Conservation (phyloP, 257 asterid genomes). For the Anisodus acutangulus region DNA sequence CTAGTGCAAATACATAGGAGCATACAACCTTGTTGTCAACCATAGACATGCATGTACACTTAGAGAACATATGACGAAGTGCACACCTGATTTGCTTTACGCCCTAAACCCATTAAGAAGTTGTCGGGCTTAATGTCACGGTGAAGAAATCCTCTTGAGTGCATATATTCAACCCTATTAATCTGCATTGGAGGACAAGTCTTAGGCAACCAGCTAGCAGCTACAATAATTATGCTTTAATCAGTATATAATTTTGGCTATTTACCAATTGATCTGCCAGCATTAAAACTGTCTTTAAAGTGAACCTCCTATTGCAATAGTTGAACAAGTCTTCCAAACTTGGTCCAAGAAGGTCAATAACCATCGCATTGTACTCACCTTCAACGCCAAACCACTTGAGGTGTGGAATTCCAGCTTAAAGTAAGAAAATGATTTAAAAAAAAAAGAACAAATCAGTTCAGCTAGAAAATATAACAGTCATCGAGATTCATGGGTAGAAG, state of each 20-base stretch:
- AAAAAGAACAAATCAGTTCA: slow-evolving; percentile 22
- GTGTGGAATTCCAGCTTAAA: slow-evolving; percentile 84
- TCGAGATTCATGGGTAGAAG: not conserved
- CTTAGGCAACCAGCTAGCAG: slow-evolving; percentile 25
- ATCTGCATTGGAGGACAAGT: slow-evolving; percentile 48
- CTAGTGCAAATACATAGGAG: not conserved
- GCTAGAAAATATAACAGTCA: slow-evolving; percentile 17
- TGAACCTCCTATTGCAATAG: slow-evolving; percentile 78
- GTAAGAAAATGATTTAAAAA: slow-evolving; percentile 33
- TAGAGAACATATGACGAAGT: slow-evolving; percentile 23
- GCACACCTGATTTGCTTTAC: slow-evolving; percentile 89
- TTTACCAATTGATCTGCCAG: slow-evolving; percentile 95
- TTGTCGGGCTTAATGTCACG: slow-evolving; percentile 95
- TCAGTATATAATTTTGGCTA: slow-evolving; percentile 27
- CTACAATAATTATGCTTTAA: not conserved
- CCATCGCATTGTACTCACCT: slow-evolving; percentile 89
- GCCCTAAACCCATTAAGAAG: slow-evolving; percentile 93
- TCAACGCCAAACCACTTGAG: slow-evolving; percentile 90
- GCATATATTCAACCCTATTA: slow-evolving; percentile 87
- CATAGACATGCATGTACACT: not conserved
- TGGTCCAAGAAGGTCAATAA: slow-evolving; percentile 88
- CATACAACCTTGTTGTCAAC: not conserved
- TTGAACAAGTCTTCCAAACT: slow-evolving; percentile 86
- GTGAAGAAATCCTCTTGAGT: slow-evolving; percentile 89
- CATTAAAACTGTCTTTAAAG: slow-evolving; percentile 90